Percentiles rank a stretch among this genome's conserved stretches.
phyloP scores from a whole-genome alignment of 805 yeast species.

The Myxozyma nipponensis region DNA sequence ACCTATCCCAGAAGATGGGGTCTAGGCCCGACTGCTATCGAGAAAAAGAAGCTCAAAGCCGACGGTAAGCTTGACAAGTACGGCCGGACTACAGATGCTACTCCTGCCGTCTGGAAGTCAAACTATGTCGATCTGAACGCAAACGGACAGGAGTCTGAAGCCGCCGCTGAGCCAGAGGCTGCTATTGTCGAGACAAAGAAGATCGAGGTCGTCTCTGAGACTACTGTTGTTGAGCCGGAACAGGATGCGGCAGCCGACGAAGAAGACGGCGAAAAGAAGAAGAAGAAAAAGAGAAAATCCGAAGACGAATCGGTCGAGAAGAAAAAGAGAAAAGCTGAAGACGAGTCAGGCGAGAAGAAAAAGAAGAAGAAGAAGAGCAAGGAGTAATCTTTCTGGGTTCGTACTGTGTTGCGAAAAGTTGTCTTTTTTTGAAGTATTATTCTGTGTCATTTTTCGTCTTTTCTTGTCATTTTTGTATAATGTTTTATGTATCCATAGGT shows the following conservation, averaged over 20 bases:
- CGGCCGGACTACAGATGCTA: conserved; percentile 89
- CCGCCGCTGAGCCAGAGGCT: conserved; percentile 32
- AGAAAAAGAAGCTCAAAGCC: conserved; percentile 96
- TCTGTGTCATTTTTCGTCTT: neutral
- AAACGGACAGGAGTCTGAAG: conserved; percentile 49
- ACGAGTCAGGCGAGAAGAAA: conserved; percentile 5
- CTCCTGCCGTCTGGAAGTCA: conserved; percentile 89
- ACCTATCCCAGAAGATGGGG: conserved; percentile 99
- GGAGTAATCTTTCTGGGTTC: conserved; percentile 1
- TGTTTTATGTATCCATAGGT: neutral
- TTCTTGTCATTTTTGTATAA: neutral
- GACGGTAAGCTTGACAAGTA: conserved; percentile 95
- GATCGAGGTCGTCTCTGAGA: conserved; percentile 60
- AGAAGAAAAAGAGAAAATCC: conserved; percentile 25
- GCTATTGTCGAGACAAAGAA: conserved; percentile 37
- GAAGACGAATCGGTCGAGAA: conserved; percentile 20
- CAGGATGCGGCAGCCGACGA: conserved; percentile 17
- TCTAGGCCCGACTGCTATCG: conserved; percentile 95
- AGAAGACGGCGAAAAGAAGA: conserved; percentile 20
- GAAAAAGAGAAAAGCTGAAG: conserved; percentile 15
- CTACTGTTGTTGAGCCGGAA: conserved; percentile 36
- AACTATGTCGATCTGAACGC: conserved; percentile 58
- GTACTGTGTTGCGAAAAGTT: neutral
- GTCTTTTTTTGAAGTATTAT: neutral
- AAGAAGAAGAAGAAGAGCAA: conserved; percentile 1